Percentiles rank a stretch among this genome's conserved stretches.
Conservation (phyloP, 352 stramenopile species). For the Phytophthora pistaciae region DNA sequence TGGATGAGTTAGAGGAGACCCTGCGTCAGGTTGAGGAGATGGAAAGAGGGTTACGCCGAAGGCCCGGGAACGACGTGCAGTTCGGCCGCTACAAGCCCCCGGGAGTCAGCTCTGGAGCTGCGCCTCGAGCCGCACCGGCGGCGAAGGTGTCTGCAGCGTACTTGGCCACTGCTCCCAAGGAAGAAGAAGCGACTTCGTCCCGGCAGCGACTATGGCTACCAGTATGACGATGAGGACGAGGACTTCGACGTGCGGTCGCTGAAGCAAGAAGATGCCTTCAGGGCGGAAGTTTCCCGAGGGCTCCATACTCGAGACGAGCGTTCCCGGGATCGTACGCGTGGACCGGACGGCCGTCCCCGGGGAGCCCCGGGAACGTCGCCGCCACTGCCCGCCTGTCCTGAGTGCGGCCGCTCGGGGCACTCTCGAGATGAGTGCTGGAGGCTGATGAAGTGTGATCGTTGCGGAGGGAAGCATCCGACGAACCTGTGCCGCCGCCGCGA, state of each 20-base stretch:
- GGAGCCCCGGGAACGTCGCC: not conserved
- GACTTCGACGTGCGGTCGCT: not conserved
- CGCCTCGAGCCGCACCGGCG: not conserved
- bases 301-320: not conserved
- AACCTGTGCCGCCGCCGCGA: not conserved
- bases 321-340: not conserved
- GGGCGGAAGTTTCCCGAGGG: not conserved
- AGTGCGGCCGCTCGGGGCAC: not conserved
- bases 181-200: no score
- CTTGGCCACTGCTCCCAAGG: not conserved
- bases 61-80: not conserved
- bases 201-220: not conserved
- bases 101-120: not conserved
- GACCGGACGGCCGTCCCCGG: not conserved
- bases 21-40: slow-evolving; percentile 8
- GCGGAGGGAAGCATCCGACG: slow-evolving; percentile 2
- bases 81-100: slow-evolving; percentile 5
- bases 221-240: not conserved
- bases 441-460: slow-evolving; percentile 7
- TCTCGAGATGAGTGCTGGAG: not conserved
- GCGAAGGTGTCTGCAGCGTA: not conserved
- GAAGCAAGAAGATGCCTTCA: not conserved
- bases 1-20: not conserved
- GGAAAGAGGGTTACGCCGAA: not conserved
- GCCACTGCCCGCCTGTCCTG: not conserved